Percentiles rank a stretch among this genome's conserved stretches.
Evolutionary conservation across 2,329 filamentous ascomycete species (phyloP).

Genomic region (Clarireedia hainanense): DNA sequence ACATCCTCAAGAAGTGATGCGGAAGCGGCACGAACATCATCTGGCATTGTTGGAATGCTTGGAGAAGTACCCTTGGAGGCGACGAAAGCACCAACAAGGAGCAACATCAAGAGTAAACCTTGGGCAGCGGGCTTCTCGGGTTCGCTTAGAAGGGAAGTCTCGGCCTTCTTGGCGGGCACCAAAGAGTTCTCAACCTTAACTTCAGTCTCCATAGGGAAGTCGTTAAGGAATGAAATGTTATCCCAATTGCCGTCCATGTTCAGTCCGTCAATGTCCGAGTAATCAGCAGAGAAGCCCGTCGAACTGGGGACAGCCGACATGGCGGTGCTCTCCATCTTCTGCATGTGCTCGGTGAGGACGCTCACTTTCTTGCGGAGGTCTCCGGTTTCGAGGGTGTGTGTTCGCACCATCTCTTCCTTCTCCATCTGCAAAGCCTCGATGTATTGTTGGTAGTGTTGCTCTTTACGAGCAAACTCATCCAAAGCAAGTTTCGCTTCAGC

Average conservation of each 20-base stretch:
- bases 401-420: constrained; percentile 84
- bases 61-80: constrained; percentile 74
- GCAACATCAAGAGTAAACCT: constrained; percentile 86
- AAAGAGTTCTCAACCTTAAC: constrained; percentile 50
- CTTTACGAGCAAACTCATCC: constrained; percentile 63
- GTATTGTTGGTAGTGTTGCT: constrained; percentile 66
- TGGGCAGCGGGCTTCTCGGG: constrained; percentile 62
- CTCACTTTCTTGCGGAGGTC: constrained; percentile 89
- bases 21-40: constrained; percentile 72
- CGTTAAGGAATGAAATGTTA: constrained; percentile 68
- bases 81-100: constrained; percentile 93
- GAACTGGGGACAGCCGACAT: constrained; percentile 45
- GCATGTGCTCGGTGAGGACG: constrained; percentile 66
- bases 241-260: constrained; percentile 79
- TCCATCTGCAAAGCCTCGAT: constrained; percentile 72
- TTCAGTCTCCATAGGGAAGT: constrained; percentile 56
- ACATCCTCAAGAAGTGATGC: constrained; percentile 72
- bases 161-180: constrained; percentile 46
- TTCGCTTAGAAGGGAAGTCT: constrained; percentile 38
- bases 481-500: constrained; percentile 59
- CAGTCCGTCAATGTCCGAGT: constrained; percentile 76
- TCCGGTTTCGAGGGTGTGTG: constrained; percentile 82
- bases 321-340: constrained; percentile 59
- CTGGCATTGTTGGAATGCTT: constrained; percentile 68
- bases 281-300: constrained; percentile 61